Percentiles rank a stretch among this genome's conserved stretches.
phyloP scores from a whole-genome alignment of 768 basidiomycete species.

The Leucosporidium yakuticum region DNA sequence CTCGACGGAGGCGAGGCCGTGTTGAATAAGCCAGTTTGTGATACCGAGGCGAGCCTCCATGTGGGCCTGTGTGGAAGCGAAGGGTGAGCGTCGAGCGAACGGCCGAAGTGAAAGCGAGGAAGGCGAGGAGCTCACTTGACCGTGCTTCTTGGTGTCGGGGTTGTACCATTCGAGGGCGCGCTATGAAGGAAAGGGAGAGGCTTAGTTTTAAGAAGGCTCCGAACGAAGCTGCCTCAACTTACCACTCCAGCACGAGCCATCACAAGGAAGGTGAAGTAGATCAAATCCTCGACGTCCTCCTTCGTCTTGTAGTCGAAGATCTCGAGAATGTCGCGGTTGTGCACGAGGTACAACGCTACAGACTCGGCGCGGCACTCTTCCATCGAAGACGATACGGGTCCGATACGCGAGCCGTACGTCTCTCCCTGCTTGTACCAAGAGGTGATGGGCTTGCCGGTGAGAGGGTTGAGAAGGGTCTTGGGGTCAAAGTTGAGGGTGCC shows the following conservation, averaged over 20 bases:
- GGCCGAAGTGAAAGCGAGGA: too few species aligned
- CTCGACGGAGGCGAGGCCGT: constrained; percentile 63
- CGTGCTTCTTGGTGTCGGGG: constrained; percentile 70
- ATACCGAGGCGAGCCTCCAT: constrained; percentile 65
- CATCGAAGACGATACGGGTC: constrained; percentile 82
- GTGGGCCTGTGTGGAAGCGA: too few species aligned
- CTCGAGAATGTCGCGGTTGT: constrained; percentile 66
- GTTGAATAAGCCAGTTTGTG: constrained; percentile 66
- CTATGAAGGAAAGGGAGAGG: constrained; percentile 7
- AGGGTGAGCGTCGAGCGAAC: too few species aligned
- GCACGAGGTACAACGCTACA: constrained; percentile 71
- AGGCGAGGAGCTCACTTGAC: constrained; percentile 50
- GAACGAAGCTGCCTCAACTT: background rate
- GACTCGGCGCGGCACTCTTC: constrained; percentile 91
- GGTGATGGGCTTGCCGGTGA: constrained; percentile 40
- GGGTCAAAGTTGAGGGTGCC: constrained; percentile 78
- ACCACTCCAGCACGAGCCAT: constrained; percentile 70
- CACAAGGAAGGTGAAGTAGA: constrained; percentile 59
- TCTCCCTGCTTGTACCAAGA: constrained; percentile 75
- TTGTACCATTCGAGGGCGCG: constrained; percentile 77
- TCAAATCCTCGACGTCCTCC: constrained; percentile 61
- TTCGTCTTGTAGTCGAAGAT: constrained; percentile 73
- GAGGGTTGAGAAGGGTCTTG: constrained; percentile 46
- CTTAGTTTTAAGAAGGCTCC: too few species aligned
- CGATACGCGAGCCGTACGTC: constrained; percentile 71